phyloP scores from a whole-genome alignment of 2,329 filamentous ascomycete species.

The Apiospora sp. region DNA sequence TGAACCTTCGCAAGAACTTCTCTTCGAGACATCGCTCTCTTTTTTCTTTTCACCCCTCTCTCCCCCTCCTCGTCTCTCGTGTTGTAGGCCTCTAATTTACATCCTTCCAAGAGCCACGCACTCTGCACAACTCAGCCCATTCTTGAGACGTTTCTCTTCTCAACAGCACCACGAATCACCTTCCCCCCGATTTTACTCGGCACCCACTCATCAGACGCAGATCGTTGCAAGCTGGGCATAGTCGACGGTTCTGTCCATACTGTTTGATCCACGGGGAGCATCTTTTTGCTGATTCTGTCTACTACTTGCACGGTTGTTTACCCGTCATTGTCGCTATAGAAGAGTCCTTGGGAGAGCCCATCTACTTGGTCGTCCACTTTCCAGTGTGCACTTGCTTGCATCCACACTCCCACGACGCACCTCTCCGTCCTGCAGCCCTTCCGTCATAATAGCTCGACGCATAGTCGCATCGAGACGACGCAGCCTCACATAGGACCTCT shows the following conservation, averaged over 20 bases:
- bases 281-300: conserved; percentile 40
- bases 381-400: conserved; percentile 31
- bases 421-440: conserved; percentile 9
- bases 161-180: conserved; percentile 25
- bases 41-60: conserved; percentile 46
- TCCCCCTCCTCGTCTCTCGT: conserved; percentile 40
- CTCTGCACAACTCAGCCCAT: conserved; percentile 41
- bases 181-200: conserved; percentile 10
- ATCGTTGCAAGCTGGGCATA: conserved; percentile 45
- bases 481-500: conserved; percentile 34
- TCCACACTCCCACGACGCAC: conserved; percentile 5
- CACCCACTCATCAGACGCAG: conserved; percentile 41
- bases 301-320: conserved; percentile 42
- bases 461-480: conserved; percentile 27
- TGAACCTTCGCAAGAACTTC: conserved; percentile 47
- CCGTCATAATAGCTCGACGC: conserved; percentile 22
- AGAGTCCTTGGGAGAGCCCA: conserved; percentile 38
- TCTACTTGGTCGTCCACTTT: conserved; percentile 51
- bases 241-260: conserved; percentile 36
- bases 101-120: conserved; percentile 36
- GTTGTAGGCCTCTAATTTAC: conserved; percentile 40
- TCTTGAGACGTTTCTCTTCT: conserved; percentile 29
- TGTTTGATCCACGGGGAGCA: conserved; percentile 41
- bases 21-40: conserved; percentile 50
- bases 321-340: conserved; percentile 32